Percentiles rank a stretch among this genome's conserved stretches.
Conservation (phyloP, 495 filamentous ascomycete species). For the Daldinia decipiens region DNA sequence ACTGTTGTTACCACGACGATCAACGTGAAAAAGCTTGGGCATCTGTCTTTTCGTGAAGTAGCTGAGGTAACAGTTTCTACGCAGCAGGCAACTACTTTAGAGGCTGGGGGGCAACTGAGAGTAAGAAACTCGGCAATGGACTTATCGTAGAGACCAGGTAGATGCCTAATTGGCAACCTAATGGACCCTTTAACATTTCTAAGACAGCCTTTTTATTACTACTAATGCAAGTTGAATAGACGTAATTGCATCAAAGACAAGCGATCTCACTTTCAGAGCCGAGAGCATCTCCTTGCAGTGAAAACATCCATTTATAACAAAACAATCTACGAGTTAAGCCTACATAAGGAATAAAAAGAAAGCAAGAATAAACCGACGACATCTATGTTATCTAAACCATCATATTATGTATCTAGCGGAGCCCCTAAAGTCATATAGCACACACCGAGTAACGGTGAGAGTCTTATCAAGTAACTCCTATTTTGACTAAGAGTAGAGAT, state of each 20-base stretch:
- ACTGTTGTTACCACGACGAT: not conserved
- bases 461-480: not conserved
- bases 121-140: not conserved
- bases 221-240: not conserved
- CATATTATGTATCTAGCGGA: not conserved
- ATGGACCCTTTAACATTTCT: not conserved
- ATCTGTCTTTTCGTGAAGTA: not conserved
- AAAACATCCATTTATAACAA: not conserved
- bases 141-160: not conserved
- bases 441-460: not conserved
- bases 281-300: not conserved
- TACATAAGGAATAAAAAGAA: not conserved
- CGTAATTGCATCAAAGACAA: not conserved
- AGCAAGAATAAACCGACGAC: not conserved
- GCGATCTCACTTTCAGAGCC: not conserved
- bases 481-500: not conserved
- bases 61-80: not conserved
- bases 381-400: not conserved
- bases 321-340: not conserved
- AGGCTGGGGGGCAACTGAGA: not conserved
- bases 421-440: not conserved
- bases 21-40: not conserved
- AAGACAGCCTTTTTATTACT: not conserved
- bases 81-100: not conserved
- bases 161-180: conserved; percentile 1